These are phyloP conservation scores for Colletotrichum falcatum DNA, from an alignment of 2,329 filamentous ascomycete genomes.

Conservation along the genomic window DNA sequence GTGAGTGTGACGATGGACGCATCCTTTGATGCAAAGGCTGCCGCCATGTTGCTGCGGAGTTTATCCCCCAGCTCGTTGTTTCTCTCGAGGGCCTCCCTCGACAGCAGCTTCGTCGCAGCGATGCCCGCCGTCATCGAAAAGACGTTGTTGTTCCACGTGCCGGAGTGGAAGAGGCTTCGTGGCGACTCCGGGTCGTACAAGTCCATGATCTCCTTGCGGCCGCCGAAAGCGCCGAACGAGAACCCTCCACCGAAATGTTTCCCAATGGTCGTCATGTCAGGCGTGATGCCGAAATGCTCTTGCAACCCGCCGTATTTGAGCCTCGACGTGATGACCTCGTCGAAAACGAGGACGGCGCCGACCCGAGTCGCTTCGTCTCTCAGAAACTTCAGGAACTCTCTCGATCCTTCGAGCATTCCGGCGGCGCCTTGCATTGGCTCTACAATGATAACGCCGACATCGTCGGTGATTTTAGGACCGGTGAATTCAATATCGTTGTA, in stretches of 20 bases:
- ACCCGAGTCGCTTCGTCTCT: constrained; percentile 34
- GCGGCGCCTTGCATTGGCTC: constrained; percentile 75
- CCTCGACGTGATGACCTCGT: constrained; percentile 79
- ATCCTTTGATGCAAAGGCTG: constrained; percentile 12
- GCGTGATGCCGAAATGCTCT: constrained; percentile 56
- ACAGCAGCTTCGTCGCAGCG: constrained; percentile 36
- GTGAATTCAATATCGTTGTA: constrained; percentile 70
- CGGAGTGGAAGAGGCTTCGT: constrained; percentile 40
- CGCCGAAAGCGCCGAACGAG: constrained; percentile 76
- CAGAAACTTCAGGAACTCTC: constrained; percentile 56
- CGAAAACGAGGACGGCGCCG: constrained; percentile 72
- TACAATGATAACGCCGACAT: constrained; percentile 72
- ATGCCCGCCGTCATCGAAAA: constrained; percentile 42
- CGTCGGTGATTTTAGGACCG: constrained; percentile 55
- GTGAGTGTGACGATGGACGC: constrained; percentile 23
- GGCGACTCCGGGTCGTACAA: constrained; percentile 63
- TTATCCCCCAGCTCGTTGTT: constrained; percentile 24
- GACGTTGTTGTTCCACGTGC: constrained; percentile 42
- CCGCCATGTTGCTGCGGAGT: constrained; percentile 23
- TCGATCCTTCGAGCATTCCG: constrained; percentile 64
- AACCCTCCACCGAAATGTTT: constrained; percentile 77
- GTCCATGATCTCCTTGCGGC: constrained; percentile 68
- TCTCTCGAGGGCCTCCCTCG: constrained; percentile 29
- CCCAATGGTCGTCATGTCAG: constrained; percentile 73
- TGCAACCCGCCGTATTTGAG: constrained; percentile 64